Percentiles rank a stretch among this genome's conserved stretches.
Evolutionary conservation across 202 grass and related monocot species (phyloP).

Genomic region (Eragrostis tef): DNA sequence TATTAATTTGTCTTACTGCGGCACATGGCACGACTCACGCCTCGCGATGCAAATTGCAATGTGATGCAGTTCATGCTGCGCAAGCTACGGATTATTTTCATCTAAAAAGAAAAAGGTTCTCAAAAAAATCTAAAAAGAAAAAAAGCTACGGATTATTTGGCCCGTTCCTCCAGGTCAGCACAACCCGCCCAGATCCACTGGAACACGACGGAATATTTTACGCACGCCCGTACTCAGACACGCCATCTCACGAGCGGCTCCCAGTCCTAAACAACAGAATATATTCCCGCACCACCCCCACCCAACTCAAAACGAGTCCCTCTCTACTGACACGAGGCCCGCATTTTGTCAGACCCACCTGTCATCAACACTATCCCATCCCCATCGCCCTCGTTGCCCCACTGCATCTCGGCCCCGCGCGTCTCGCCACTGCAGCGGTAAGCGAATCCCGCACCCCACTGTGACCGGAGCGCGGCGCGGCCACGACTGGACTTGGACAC

Average conservation of each 20-base stretch:
- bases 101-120: too few relatives aligned
- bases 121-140: too few relatives aligned
- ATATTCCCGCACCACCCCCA: background rate
- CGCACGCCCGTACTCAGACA: background rate
- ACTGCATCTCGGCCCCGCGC: background rate
- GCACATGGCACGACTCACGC: background rate
- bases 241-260: background rate
- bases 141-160: background rate
- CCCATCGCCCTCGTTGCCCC: background rate
- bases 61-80: background rate
- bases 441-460: background rate
- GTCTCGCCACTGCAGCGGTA: background rate
- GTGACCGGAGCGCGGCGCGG: conserved; percentile 35
- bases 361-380: background rate
- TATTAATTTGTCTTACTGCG: too few relatives aligned
- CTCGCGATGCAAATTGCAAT: background rate
- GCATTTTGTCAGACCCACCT: rapidly evolving
- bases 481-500: background rate
- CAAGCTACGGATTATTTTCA: background rate
- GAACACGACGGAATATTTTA: background rate
- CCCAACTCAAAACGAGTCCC: background rate
- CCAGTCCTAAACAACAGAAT: background rate
- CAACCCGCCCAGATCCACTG: background rate
- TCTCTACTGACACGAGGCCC: background rate
- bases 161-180: background rate